Percentiles rank a stretch among this genome's conserved stretches.
Conservation (phyloP, 148 eudicot genomes). For the Amaranthus hypochondriacus region DNA sequence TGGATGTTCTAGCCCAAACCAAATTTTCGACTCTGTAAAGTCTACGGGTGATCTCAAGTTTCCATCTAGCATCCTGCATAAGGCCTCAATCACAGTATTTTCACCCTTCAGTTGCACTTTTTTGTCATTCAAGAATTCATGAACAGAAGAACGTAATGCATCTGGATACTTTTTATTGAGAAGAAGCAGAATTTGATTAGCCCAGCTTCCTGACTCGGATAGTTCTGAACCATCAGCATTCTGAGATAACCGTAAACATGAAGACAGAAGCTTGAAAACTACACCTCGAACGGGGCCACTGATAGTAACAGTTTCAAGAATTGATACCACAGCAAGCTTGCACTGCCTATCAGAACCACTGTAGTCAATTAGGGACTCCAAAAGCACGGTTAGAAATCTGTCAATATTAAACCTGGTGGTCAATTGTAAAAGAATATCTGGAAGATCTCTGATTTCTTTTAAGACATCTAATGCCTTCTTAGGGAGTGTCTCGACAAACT, state of each 20-base stretch:
- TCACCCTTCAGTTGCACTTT: conserved; percentile 57
- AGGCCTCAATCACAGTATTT: conserved; percentile 37
- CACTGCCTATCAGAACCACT: conserved; percentile 54
- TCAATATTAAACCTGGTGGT: conserved; percentile 72
- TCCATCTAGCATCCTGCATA: conserved; percentile 65
- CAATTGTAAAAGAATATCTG: conserved; percentile 54
- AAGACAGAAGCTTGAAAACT: conserved; percentile 52
- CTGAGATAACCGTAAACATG: conserved; percentile 44
- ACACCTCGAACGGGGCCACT: conserved; percentile 33
- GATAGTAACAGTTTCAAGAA: conserved; percentile 52
- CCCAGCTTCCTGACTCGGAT: conserved; percentile 52
- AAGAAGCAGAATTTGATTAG: conserved; percentile 46
- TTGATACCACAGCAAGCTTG: conserved; percentile 41
- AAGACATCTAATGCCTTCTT: conserved; percentile 67
- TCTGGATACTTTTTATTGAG: conserved; percentile 52
- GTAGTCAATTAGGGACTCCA: conserved; percentile 65
- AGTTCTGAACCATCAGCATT: conserved; percentile 30
- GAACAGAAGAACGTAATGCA: conserved; percentile 63
- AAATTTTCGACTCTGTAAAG: conserved; percentile 55
- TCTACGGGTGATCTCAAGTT: conserved; percentile 38
- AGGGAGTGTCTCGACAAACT: conserved; percentile 62
- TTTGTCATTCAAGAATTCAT: conserved; percentile 52
- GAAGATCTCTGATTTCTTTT: conserved; percentile 52
- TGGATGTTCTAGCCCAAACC: conserved; percentile 87
- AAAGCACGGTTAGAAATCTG: conserved; percentile 52